Evolutionary conservation across 1,284 basidiomycete genomes (phyloP).

Genomic region (Cutaneotrichosporon spelunceum): DNA sequence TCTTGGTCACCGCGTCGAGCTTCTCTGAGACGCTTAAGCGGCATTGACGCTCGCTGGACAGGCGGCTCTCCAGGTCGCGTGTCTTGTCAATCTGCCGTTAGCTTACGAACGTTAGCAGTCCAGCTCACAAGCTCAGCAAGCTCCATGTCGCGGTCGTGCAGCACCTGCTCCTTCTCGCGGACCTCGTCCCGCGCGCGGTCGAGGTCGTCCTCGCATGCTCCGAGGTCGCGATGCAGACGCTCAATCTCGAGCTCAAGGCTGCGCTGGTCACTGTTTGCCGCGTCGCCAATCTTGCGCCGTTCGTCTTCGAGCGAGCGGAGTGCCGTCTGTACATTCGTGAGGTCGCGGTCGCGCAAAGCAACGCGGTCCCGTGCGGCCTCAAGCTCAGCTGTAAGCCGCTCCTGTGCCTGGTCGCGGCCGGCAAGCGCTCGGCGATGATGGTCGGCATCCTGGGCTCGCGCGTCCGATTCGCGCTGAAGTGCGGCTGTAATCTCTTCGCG

Average conservation of each 20-base stretch:
- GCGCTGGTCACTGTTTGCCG: conserved; percentile 75
- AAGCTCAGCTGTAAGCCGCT: conserved; percentile 46
- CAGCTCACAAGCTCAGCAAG: conserved; percentile 60
- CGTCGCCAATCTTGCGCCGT: conserved; percentile 68
- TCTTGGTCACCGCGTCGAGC: conserved; percentile 66
- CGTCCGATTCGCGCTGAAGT: conserved; percentile 57
- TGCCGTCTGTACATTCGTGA: conserved; percentile 68
- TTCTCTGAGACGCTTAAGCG: conserved; percentile 79
- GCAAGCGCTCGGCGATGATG: conserved; percentile 48
- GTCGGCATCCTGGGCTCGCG: conserved; percentile 51
- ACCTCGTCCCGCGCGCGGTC: conserved; percentile 69
- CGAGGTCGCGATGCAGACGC: conserved; percentile 77
- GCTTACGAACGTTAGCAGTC: conserved; percentile 19
- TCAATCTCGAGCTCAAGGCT: conserved; percentile 89
- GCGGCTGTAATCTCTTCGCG: conserved; percentile 67
- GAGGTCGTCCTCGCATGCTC: conserved; percentile 75
- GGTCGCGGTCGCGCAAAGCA: conserved; percentile 57
- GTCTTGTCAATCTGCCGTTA: conserved; percentile 62
- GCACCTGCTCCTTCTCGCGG: conserved; percentile 62
- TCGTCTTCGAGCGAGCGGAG: conserved; percentile 59
- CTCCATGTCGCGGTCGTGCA: conserved; percentile 65
- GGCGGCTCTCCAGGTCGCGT: conserved; percentile 68
- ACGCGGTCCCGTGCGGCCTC: conserved; percentile 53
- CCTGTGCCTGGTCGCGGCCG: conserved; percentile 50
- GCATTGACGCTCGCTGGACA: conserved; percentile 78